phyloP scores from a whole-genome alignment of 768 basidiomycete species.

The Artomyces pyxidatus region DNA sequence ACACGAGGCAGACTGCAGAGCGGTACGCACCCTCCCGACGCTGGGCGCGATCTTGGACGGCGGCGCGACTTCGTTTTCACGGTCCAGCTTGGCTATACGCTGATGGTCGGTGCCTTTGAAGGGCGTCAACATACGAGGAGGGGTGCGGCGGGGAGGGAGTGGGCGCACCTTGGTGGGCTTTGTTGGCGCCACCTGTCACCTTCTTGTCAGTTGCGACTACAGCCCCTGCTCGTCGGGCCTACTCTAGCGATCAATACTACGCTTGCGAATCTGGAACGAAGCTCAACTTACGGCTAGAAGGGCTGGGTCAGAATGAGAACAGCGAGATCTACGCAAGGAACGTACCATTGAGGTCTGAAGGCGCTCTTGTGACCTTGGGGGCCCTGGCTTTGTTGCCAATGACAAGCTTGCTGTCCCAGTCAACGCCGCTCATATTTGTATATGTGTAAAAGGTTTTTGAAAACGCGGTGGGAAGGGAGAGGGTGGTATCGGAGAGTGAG shows the following conservation, averaged over 20 bases:
- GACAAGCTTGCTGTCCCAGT: conserved; percentile 68
- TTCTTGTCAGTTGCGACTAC: conserved; percentile 85
- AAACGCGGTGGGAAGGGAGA: background rate
- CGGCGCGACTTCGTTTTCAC: conserved; percentile 92
- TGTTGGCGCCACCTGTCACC: conserved; percentile 58
- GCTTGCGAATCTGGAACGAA: too few species aligned
- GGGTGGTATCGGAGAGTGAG: too few species aligned
- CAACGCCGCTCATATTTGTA: conserved; percentile 27
- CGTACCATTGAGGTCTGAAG: conserved; percentile 48
- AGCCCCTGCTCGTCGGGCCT: conserved; percentile 72
- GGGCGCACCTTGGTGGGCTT: conserved; percentile 56
- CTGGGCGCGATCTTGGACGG: conserved; percentile 69
- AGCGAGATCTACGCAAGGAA: background rate
- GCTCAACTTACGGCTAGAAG: background rate
- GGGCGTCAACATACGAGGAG: background rate
- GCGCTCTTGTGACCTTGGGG: conserved; percentile 57
- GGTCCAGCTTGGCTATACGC: conserved; percentile 86
- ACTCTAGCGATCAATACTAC: conserved; percentile 16
- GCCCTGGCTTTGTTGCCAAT: conserved; percentile 62
- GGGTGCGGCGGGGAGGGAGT: background rate
- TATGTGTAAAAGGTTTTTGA: background rate
- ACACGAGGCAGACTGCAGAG: background rate
- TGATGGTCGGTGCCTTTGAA: conserved; percentile 82
- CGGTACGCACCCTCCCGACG: conserved; percentile 58
- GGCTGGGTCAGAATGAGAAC: conserved; percentile 8